Percentiles rank a stretch among this genome's conserved stretches.
These are phyloP conservation scores for Camellia sinensis DNA, from an alignment of 148 eudicot species.

Conservation along the genomic window DNA sequence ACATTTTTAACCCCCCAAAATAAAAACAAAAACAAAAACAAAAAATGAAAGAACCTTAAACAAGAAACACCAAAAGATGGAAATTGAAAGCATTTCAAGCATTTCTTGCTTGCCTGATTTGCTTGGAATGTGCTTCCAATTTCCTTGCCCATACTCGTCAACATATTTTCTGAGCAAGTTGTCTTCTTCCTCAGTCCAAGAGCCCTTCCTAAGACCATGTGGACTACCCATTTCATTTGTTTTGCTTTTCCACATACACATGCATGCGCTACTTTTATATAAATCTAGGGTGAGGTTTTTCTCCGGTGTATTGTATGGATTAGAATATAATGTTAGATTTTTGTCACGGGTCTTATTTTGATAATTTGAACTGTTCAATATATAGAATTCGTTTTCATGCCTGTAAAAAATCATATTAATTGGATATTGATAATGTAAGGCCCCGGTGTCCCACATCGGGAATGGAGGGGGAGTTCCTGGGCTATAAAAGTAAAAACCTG, in stretches of 20 bases:
- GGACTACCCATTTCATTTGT: neutral
- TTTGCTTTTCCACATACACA: neutral
- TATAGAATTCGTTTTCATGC: no score
- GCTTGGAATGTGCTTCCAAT: slow-evolving; percentile 8
- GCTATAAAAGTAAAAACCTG: no score
- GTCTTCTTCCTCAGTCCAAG: slow-evolving; percentile 12
- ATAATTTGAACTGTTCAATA: no score
- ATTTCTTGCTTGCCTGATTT: slow-evolving; percentile 2
- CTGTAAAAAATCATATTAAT: no score
- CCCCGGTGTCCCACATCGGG: no score
- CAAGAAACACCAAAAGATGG: no score
- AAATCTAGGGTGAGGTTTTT: no score
- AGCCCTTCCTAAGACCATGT: slow-evolving; percentile 1
- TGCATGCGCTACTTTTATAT: neutral
- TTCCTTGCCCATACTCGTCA: slow-evolving; percentile 8
- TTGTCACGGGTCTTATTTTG: neutral
- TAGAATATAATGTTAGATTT: no score
- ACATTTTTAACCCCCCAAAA: neutral
- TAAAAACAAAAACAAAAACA: neutral
- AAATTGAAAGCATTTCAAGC: no score
- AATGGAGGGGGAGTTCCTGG: no score
- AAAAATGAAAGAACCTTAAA: neutral
- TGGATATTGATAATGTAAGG: no score
- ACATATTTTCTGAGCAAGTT: slow-evolving; percentile 7
- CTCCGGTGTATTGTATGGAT: neutral